Conservation (phyloP, 1,284 basidiomycete species). For the Serendipita sp. region DNA sequence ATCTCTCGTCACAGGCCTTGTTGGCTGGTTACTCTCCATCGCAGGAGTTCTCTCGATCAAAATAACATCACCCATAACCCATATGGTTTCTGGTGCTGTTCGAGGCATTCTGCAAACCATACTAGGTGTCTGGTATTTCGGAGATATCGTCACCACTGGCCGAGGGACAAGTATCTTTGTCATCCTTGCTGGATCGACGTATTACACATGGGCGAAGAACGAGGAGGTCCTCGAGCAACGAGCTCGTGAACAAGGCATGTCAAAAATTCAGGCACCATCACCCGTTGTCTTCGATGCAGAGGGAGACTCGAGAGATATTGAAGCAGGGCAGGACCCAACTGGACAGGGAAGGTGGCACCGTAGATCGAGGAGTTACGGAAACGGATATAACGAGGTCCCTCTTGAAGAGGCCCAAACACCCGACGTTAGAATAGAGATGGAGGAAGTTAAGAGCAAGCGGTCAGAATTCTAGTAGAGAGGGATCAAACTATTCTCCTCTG, state of each 20-base stretch:
- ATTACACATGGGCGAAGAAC: slow-evolving; percentile 79
- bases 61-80: slow-evolving; percentile 81
- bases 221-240: slow-evolving; percentile 26
- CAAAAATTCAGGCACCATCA: neutral
- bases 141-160: slow-evolving; percentile 58
- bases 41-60: slow-evolving; percentile 82
- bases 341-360: neutral
- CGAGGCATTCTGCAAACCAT: slow-evolving; percentile 69
- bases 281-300: neutral
- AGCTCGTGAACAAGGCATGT: neutral
- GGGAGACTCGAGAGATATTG: neutral
- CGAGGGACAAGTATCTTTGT: slow-evolving; percentile 63
- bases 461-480: neutral
- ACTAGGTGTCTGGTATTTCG: slow-evolving; percentile 60
- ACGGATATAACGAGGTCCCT: neutral
- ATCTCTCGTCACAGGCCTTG: slow-evolving; percentile 58
- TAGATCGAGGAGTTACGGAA: neutral
- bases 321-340: neutral
- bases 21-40: slow-evolving; percentile 82
- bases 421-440: neutral
- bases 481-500: neutral
- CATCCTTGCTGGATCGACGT: slow-evolving; percentile 66
- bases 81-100: slow-evolving; percentile 81
- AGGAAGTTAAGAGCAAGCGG: neutral
- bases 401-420: neutral